Evolutionary conservation across 257 asterid genomes (phyloP).

Genomic region (Gentiana straminea): DNA sequence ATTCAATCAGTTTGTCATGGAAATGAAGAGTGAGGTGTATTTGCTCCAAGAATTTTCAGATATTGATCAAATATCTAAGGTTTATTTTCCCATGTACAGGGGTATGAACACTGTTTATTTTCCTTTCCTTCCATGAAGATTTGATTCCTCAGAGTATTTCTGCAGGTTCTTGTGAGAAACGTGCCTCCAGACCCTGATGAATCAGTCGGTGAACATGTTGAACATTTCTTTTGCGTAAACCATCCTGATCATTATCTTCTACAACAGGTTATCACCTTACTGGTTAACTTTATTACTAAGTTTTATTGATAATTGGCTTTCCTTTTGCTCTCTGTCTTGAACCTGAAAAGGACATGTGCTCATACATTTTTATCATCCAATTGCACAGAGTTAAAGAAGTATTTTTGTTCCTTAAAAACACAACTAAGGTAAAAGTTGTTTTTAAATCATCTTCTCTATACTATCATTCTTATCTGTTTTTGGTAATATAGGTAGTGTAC

Average conservation of each 20-base stretch:
- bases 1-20: no score
- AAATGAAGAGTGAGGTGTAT: no score
- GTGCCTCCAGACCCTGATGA: constrained; percentile 93
- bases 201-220: constrained; percentile 84
- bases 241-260: constrained; percentile 75
- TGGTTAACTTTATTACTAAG: not conserved
- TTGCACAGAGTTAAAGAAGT: not conserved
- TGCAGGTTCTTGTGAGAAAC: constrained; percentile 87
- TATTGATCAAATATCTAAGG: no score
- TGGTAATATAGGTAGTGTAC: constrained; percentile 48
- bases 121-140: no score
- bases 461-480: not conserved
- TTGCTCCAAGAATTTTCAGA: no score
- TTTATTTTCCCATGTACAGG: no score
- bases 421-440: no score
- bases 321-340: not conserved
- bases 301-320: not conserved
- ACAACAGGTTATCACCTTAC: constrained; percentile 43
- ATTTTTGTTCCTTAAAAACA: not conserved
- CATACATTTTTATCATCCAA: no score
- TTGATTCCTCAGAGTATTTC: constrained; percentile 4
- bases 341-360: not conserved
- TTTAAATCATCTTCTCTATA: not conserved
- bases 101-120: no score
- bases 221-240: constrained; percentile 89